These are phyloP conservation scores for Paralagenidium karlingii DNA, from an alignment of 352 stramenopile species.

Conservation along the genomic window DNA sequence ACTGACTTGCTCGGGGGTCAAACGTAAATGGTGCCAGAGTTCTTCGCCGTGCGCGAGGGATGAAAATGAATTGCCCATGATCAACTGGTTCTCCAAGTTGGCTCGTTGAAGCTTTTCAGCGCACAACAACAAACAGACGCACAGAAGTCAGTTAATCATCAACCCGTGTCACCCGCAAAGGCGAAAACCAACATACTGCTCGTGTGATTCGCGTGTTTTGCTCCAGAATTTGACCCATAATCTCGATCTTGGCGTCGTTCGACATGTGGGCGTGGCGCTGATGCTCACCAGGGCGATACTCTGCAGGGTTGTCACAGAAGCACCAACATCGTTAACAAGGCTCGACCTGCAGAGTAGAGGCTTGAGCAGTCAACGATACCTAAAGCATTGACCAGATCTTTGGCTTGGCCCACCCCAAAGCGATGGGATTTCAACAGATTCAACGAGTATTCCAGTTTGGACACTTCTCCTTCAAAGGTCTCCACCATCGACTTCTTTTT, in stretches of 20 bases:
- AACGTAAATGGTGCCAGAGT: no score
- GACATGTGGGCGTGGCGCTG: constrained; percentile 70
- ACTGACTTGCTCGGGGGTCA: constrained; percentile 58
- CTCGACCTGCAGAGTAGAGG: constrained; percentile 1
- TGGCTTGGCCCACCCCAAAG: constrained; percentile 50
- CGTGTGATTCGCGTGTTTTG: constrained; percentile 66
- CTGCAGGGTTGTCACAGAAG: constrained; percentile 7
- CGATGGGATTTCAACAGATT: constrained; percentile 65
- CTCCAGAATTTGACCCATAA: constrained; percentile 61
- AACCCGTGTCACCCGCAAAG: not conserved
- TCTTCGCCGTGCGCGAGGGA: constrained; percentile 26
- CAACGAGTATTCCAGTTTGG: constrained; percentile 76
- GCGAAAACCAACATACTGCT: constrained; percentile 23
- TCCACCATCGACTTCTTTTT: constrained; percentile 85
- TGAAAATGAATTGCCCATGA: constrained; percentile 39
- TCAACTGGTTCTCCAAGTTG: constrained; percentile 73
- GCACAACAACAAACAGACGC: not conserved
- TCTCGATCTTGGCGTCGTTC: constrained; percentile 74
- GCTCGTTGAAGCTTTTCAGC: constrained; percentile 52
- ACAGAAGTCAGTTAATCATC: not conserved
- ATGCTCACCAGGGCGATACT: constrained; percentile 69
- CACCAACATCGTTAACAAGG: not conserved
- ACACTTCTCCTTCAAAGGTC: constrained; percentile 75
- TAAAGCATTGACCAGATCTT: constrained; percentile 58
- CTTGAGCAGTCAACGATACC: constrained; percentile 19